Conservation (phyloP, 2,329 filamentous ascomycete genomes). For the Pseudogymnoascus sp. region DNA sequence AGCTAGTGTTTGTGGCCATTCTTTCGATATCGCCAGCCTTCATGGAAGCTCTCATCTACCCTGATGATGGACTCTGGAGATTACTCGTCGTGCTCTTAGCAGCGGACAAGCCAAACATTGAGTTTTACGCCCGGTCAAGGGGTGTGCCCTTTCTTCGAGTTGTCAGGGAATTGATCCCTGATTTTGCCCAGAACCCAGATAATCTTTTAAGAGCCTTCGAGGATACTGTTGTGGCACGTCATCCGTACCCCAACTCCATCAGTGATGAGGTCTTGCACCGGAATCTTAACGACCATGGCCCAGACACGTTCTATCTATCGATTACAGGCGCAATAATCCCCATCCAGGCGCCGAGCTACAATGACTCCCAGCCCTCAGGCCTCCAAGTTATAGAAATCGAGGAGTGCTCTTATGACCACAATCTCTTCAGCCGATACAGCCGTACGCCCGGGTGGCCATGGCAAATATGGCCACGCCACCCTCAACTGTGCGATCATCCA, state of each 20-base stretch:
- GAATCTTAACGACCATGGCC: not conserved
- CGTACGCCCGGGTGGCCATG: not conserved
- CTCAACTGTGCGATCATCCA: not conserved
- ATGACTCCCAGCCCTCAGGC: not conserved
- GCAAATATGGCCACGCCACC: not conserved
- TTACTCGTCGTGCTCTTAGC: not conserved
- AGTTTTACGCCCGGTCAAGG: not conserved
- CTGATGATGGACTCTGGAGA: not conserved
- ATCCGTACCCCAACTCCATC: not conserved
- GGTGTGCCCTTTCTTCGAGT: not conserved
- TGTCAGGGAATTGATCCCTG: not conserved
- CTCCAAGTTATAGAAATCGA: not conserved
- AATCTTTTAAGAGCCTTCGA: not conserved
- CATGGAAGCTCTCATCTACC: not conserved
- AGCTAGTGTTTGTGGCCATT: not conserved
- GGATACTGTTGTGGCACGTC: not conserved
- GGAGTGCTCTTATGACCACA: not conserved
- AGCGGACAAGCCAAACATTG: not conserved
- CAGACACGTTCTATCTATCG: slow-evolving; percentile 1
- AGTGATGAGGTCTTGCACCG: not conserved
- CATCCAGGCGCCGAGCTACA: not conserved
- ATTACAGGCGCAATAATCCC: not conserved
- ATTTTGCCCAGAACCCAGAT: not conserved
- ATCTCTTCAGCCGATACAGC: not conserved
- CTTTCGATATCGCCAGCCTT: not conserved